phyloP scores from a whole-genome alignment of 495 filamentous ascomycete species.

The Haplographium delicatum region DNA sequence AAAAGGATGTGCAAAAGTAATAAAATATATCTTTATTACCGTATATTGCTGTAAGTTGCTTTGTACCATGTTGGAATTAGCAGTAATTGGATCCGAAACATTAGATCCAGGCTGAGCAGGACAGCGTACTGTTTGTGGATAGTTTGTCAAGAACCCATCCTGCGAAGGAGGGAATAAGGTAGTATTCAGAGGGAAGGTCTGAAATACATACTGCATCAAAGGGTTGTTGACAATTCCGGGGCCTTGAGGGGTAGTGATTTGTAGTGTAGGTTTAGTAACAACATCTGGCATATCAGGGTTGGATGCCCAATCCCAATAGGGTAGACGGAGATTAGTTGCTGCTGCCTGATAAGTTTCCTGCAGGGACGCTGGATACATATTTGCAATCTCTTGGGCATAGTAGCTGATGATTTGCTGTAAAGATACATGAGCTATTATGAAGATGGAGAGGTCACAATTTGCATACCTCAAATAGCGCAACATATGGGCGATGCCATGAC shows the following conservation, averaged over 20 bases:
- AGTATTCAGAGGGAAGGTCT: constrained; percentile 13
- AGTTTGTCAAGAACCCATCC: constrained; percentile 2
- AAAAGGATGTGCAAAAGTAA: too few relatives aligned
- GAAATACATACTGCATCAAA: constrained; percentile 27
- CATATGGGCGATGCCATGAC: constrained; percentile 42
- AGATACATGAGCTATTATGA: neutral
- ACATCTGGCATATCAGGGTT: constrained; percentile 31
- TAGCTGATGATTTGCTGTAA: constrained; percentile 25
- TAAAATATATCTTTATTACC: too few relatives aligned
- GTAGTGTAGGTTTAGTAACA: constrained; percentile 31
- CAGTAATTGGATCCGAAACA: too few relatives aligned
- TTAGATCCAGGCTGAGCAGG: too few relatives aligned
- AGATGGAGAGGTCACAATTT: neutral
- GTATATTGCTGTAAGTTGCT: too few relatives aligned
- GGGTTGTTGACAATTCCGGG: constrained; percentile 31
- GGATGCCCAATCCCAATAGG: constrained; percentile 55
- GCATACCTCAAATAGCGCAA: constrained; percentile 41
- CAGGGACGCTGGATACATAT: constrained; percentile 43
- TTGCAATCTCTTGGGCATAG: constrained; percentile 42
- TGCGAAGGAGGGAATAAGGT: constrained; percentile 11
- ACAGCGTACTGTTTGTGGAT: constrained; percentile 4
- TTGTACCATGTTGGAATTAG: too few relatives aligned
- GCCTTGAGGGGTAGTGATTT: constrained; percentile 34
- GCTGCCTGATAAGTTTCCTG: constrained; percentile 33
- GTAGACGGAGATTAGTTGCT: constrained; percentile 43